Evolutionary conservation across 2,329 filamentous ascomycete genomes (phyloP), one percentile per base, ranked within the genome.

Genomic region (Epichloe baconii): DNA sequence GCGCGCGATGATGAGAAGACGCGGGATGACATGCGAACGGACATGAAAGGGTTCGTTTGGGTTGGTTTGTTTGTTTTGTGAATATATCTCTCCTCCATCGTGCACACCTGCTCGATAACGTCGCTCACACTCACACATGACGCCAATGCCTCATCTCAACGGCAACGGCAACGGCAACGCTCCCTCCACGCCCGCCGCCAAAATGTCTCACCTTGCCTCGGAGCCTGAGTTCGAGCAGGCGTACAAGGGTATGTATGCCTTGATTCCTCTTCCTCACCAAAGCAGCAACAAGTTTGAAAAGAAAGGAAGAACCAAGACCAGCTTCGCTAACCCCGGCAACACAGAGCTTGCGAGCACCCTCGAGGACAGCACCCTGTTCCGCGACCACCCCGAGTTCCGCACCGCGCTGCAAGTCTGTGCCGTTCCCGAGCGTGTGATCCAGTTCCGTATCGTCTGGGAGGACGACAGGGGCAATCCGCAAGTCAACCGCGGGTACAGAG

Each of bases 221-320:
- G 91, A 97, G 81, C 91, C 93, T 66, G 91, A 98, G 77, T 97
- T 97, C 76, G 83, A 96, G 82, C 91, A 97, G 81, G 91, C 91
- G 66, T 95, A 95, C 82, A 88, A 89, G 71, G 88, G 88, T 94
- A 47, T 11, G 21, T 94, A 47, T 31, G 21, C 10, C 14, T 31
- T 10, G 6, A 21, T 26, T n/a, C n/a, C n/a, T n/a, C n/a, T 21
- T 21, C 2, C 3, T 21, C 17, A 43, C 23, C 12, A 3, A 44
- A 23, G 12, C 4, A 5, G 7, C 14, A 35, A 11, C n/a, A 7
- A 12, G 34, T 7, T 21, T 21, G 5, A 23, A 23, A 23, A 6
- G 2, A 23, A 23, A 0, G 2, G 4, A 35, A 26, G 7, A 17
- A 45, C 5, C 5, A 19, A 45, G 43, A 3, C 31, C 8, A 36